Base-by-base conservation (phyloP, 768 basidiomycete genomes). In the Glaciozyma antarctica region DNA sequence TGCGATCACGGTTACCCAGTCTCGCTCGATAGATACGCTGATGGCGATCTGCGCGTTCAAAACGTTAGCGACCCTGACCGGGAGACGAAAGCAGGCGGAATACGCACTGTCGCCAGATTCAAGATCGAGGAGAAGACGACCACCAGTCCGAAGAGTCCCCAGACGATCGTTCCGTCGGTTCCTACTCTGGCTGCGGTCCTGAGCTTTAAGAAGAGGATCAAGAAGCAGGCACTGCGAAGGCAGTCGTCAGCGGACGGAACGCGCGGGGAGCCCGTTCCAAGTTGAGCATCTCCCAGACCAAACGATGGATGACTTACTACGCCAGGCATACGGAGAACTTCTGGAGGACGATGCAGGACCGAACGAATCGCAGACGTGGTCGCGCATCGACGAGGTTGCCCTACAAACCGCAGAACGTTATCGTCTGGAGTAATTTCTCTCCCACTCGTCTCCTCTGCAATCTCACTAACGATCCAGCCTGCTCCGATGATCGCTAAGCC, bases 1-100 rank as follows among this genome's bases (percentile, higher is more conserved):
- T 0, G 80, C 76, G 59, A 82, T 81, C 19, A 76, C 73, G 0
- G 78, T 77, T 0, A 79, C 80, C 82, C 82, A 83, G 63, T 83
- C 82, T 17, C 81, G 73, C 68, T 83, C 80, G 28, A 83, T 76
- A 1, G 80, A 78, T 2, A 82, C 78, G 0, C 79, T 76, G 43
- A 81, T 78, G 19, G 78, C 76, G 5, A 78, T 78, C 68, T 69
- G n/a, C 32, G 1, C 0, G 30, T 21, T 5, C 32, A 0, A 21
- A 19, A 16, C 6, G 24, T 60, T 26, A 60, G 47, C 32, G 13
- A 41, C n/a, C n/a, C n/a, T n/a, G n/a, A n/a, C n/a, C n/a, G n/a
- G 38, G 38, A 41, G 10, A 7, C 10, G 38, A 12, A 13, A 41
- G 13, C 19, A 21, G 61, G 2, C 13, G 15, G 2, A 8, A 3